Evolutionary conservation across 495 filamentous ascomycete species (phyloP).

Genomic region (Lasiosphaeria hispida): DNA sequence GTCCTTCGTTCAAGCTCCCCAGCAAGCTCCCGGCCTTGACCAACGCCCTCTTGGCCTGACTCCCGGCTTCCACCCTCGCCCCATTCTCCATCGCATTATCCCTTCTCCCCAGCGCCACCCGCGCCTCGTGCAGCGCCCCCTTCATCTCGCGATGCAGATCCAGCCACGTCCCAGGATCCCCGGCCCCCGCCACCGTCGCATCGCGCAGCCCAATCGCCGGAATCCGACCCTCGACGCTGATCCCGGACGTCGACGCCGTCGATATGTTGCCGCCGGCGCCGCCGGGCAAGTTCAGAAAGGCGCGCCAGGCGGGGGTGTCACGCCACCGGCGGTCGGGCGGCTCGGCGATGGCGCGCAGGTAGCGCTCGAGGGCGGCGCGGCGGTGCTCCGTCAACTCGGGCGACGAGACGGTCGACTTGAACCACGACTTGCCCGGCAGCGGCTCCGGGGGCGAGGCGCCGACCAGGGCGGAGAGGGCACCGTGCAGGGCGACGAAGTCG

Average conservation of each 20-base stretch:
- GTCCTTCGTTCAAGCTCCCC: slow-evolving; percentile 64
- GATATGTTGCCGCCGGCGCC: slow-evolving; percentile 36
- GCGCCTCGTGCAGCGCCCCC: slow-evolving; percentile 73
- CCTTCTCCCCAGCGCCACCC: slow-evolving; percentile 68
- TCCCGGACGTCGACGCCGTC: slow-evolving; percentile 43
- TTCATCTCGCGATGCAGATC: slow-evolving; percentile 85
- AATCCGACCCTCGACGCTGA: slow-evolving; percentile 45
- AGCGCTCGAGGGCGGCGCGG: slow-evolving; percentile 70
- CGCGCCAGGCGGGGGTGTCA: slow-evolving; percentile 76
- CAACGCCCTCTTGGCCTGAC: slow-evolving; percentile 76
- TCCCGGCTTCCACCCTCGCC: slow-evolving; percentile 60
- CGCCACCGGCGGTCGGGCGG: slow-evolving; percentile 78
- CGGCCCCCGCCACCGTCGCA: slow-evolving; percentile 48
- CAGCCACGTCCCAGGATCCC: slow-evolving; percentile 80
- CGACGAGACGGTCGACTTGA: slow-evolving; percentile 72
- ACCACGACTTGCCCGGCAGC: slow-evolving; percentile 82
- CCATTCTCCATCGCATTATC: slow-evolving; percentile 66
- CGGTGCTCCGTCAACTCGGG: slow-evolving; percentile 77
- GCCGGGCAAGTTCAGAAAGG: slow-evolving; percentile 78
- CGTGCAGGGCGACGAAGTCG: slow-evolving; percentile 80
- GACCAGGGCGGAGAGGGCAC: slow-evolving; percentile 60
- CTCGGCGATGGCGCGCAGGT: slow-evolving; percentile 78
- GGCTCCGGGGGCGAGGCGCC: slow-evolving; percentile 58
- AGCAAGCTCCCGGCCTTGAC: slow-evolving; percentile 71
- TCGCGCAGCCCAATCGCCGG: slow-evolving; percentile 33